Percentiles rank a stretch among this genome's conserved stretches.
Evolutionary conservation across 2,329 filamentous ascomycete genomes (phyloP).

Genomic region (Aspergillus quadrilineatus): DNA sequence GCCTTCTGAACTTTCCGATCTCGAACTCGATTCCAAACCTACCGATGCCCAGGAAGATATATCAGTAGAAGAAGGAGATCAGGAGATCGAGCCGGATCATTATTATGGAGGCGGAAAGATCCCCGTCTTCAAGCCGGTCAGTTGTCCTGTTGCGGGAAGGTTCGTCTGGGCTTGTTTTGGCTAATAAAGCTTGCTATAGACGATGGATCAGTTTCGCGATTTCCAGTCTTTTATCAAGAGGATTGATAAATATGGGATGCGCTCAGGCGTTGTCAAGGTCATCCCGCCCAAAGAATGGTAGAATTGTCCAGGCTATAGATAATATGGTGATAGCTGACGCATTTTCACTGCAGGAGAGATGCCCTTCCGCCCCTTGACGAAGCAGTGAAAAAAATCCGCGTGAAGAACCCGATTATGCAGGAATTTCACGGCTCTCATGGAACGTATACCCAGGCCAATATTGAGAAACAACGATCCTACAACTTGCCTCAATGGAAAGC

Average conservation of each 20-base stretch:
- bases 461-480: conserved; percentile 92
- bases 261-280: conserved; percentile 93
- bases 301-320: conserved; percentile 9
- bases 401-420: conserved; percentile 96
- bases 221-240: conserved; percentile 90
- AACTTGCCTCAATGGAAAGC: conserved; percentile 95
- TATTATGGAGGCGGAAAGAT: conserved; percentile 81
- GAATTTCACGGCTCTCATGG: conserved; percentile 96
- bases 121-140: conserved; percentile 84
- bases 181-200: conserved; percentile 43
- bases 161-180: background rate
- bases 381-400: conserved; percentile 83
- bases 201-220: conserved; percentile 90
- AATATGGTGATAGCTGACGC: conserved; percentile 3
- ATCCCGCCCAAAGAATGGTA: conserved; percentile 94
- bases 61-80: conserved; percentile 62
- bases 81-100: conserved; percentile 79
- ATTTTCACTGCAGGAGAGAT: conserved; percentile 54
- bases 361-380: conserved; percentile 76
- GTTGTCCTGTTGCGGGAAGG: conserved; percentile 31
- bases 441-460: conserved; percentile 94
- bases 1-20: conserved; percentile 42
- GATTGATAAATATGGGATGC: conserved; percentile 94
- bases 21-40: conserved; percentile 39
- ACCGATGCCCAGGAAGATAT: conserved; percentile 26